Evolutionary conservation across 202 grass and related monocot species (phyloP).

Genomic region (Dendrocalamus latiflorus): DNA sequence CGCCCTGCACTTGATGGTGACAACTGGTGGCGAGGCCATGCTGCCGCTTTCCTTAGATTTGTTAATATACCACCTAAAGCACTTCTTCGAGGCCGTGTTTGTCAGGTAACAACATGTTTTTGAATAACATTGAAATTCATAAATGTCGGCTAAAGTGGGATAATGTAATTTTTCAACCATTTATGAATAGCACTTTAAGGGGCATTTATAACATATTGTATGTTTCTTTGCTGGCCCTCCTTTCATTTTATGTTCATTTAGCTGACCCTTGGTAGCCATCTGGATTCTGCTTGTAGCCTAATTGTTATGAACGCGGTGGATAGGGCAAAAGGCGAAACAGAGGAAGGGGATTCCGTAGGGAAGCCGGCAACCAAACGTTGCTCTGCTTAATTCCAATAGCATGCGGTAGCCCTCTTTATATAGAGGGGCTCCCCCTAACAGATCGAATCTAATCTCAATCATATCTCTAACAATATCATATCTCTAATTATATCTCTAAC

Average conservation of each 20-base stretch:
- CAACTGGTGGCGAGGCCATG: constrained; percentile 98
- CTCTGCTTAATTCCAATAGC: too few relatives aligned
- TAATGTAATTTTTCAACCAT: constrained; percentile 14
- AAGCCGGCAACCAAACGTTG: too few relatives aligned
- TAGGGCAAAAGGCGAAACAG: too few relatives aligned
- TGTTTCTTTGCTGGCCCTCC: constrained; percentile 2
- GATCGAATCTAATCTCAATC: too few relatives aligned
- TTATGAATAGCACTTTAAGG: neutral
- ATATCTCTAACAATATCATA: too few relatives aligned
- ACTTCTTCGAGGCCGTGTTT: constrained; percentile 67
- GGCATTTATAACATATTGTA: neutral
- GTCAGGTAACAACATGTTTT: constrained; percentile 58
- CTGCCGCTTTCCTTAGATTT: constrained; percentile 84
- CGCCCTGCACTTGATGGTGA: constrained; percentile 94
- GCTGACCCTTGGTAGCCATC: neutral
- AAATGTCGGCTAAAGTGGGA: neutral
- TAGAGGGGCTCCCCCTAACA: too few relatives aligned
- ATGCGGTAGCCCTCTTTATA: too few relatives aligned
- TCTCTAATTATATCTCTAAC: too few relatives aligned
- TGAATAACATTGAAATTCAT: neutral
- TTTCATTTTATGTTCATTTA: constrained; percentile 17
- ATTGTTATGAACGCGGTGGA: too few relatives aligned
- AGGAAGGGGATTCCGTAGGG: too few relatives aligned
- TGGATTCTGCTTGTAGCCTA: constrained; percentile 2
- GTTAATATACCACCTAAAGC: constrained; percentile 73